Percentiles rank a stretch among this genome's conserved stretches.
These are phyloP conservation scores for Hypsizygus marmoreus DNA, from an alignment of 768 basidiomycete genomes.

Conservation along the genomic window DNA sequence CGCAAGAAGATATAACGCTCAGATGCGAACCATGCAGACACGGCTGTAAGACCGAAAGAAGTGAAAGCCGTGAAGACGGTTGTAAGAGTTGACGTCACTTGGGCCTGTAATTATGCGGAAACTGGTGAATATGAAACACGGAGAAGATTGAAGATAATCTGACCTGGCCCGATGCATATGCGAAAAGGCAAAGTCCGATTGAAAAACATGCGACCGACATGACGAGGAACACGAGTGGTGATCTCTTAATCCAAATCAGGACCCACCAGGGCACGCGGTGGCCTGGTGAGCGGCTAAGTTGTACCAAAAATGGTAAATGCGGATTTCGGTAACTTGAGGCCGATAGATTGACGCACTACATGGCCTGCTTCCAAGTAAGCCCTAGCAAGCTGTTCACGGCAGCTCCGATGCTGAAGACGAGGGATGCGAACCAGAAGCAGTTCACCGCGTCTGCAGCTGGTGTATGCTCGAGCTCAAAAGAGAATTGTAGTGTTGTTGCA, in stretches of 20 bases:
- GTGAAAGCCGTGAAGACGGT: constrained; percentile 78
- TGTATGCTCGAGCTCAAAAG: constrained; percentile 43
- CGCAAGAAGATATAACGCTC: constrained; percentile 66
- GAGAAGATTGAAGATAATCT: constrained; percentile 12
- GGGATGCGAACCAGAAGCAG: constrained; percentile 71
- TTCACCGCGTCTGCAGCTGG: constrained; percentile 57
- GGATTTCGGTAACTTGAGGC: constrained; percentile 1
- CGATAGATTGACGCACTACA: constrained; percentile 60
- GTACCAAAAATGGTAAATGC: constrained; percentile 9
- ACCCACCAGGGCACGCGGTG: constrained; percentile 84
- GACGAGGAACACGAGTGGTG: constrained; percentile 81
- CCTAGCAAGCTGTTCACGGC: constrained; percentile 79
- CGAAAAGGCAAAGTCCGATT: constrained; percentile 73
- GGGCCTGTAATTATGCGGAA: constrained; percentile 38
- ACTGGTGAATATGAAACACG: constrained; percentile 1
- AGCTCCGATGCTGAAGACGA: constrained; percentile 77
- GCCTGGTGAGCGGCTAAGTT: constrained; percentile 65
- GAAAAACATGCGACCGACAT: constrained; percentile 85
- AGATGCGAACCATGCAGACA: constrained; percentile 73
- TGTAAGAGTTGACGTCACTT: constrained; percentile 67
- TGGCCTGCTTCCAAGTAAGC: constrained; percentile 78
- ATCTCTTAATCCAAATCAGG: constrained; percentile 84
- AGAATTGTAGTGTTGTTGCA: constrained; percentile 72
- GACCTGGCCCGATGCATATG: constrained; percentile 75
- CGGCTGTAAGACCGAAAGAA: constrained; percentile 68